A percentile compares a stretch with the other conserved stretches of the same genome.
Evolutionary conservation across 495 filamentous ascomycete species (phyloP).

Genomic region (Diplogelasinospora grovesii): DNA sequence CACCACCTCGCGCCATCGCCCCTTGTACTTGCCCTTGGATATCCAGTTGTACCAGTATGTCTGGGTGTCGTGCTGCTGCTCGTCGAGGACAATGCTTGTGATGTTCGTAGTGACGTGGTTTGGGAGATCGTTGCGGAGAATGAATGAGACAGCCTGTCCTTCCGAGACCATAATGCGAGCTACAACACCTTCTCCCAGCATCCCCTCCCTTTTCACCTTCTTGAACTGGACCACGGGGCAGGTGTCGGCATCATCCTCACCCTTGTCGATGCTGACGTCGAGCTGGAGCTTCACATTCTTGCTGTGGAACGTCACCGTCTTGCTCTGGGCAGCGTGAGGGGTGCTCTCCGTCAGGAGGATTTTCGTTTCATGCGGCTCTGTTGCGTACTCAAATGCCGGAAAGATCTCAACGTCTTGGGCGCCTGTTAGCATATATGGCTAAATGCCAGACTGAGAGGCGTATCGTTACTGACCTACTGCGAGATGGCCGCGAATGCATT

Average conservation of each 20-base stretch:
- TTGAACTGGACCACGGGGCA: conserved; percentile 41
- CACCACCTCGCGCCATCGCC: conserved; percentile 63
- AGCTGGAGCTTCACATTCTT: conserved; percentile 52
- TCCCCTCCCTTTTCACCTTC: conserved; percentile 42
- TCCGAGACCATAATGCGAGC: conserved; percentile 51
- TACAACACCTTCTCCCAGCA: conserved; percentile 54
- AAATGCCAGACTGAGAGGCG: not conserved
- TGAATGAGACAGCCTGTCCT: conserved; percentile 60
- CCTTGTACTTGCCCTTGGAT: conserved; percentile 59
- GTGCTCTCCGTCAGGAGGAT: conserved; percentile 35
- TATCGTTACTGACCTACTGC: conserved; percentile 35
- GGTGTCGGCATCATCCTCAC: conserved; percentile 39
- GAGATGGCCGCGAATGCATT: conserved; percentile 59
- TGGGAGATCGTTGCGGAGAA: conserved; percentile 51
- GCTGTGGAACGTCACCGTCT: conserved; percentile 56
- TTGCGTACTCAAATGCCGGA: conserved; percentile 64
- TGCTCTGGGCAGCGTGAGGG: conserved; percentile 36
- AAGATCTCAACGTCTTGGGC: conserved; percentile 56
- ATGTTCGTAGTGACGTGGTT: conserved; percentile 47
- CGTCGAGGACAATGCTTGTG: conserved; percentile 46
- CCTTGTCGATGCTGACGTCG: conserved; percentile 55
- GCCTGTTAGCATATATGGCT: no score
- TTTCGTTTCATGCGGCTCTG: conserved; percentile 47
- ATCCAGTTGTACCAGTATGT: conserved; percentile 67
- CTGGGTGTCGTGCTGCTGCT: conserved; percentile 58